Base-by-base conservation (phyloP, 495 filamentous ascomycete species). In the Xylaria castorea region DNA sequence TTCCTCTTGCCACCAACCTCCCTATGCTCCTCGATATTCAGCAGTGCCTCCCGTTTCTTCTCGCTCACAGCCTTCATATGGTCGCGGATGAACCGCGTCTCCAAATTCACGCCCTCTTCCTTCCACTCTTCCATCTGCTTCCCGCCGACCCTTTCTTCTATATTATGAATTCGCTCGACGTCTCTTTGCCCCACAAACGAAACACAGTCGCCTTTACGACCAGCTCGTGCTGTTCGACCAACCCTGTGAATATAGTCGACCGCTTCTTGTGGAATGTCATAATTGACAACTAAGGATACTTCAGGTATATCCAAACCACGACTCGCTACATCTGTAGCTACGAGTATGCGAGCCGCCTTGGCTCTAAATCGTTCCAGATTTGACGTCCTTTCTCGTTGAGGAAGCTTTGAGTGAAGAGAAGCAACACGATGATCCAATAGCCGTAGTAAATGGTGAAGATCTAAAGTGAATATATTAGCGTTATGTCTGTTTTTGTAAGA, bases 171-270 rank as follows among this genome's bases (percentile, higher is more conserved):
- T 7, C 98, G 86, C 74, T 92, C 87, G 2, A 98, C 93, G 79
- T 98, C 96, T 70, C 94, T 85, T 86, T 98, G 95, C 32, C 95
- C 96, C 3, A 99, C 90, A 70, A 99, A 87, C 18, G 94, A 97
- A 20, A 98, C 90, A 3, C 91, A 90, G 70, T 93, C 91, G 77
- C 96, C 96, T 34, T 81, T 83, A 55, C 92, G 87, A 0, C 97
- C 96, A 8, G 96, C 96, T 86, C 96, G 89, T 9, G 97, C 96
- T 14, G 96, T 99, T 76, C 96, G 91, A 77, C 96, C 96, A 67
- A 97, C 95, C 27, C 96, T 91, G 82, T 99, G 96, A 71, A 99
- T 93, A 76, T 98, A 99, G 80, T 97, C 97, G 79, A 98, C 96
- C 44, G 96, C 94, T 79, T 98, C 94, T 3, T 95, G 90, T 1